Conservation (phyloP, 2,329 filamentous ascomycete species). For the Cytospora mali region DNA sequence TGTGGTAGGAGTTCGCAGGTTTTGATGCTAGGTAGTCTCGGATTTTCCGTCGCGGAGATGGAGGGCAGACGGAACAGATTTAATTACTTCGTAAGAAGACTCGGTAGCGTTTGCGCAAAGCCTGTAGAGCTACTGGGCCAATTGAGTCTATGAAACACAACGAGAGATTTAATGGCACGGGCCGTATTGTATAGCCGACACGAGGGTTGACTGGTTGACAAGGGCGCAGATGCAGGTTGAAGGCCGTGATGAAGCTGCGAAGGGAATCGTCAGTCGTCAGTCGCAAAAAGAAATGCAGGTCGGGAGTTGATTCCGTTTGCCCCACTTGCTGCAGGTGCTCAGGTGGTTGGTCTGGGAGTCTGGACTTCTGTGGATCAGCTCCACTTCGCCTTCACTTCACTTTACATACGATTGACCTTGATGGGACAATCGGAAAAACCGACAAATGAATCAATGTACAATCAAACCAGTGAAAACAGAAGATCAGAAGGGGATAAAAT, state of each 20-base stretch:
- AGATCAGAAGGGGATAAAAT: too few species aligned
- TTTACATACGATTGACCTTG: too few species aligned
- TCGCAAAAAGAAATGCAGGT: conserved; percentile 21
- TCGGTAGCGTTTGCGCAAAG: conserved; percentile 3
- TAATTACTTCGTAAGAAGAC: not conserved
- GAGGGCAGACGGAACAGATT: conserved; percentile 8
- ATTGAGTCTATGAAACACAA: not conserved
- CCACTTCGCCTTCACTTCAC: not conserved
- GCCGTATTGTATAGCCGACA: not conserved
- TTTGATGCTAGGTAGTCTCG: not conserved
- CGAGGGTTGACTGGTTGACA: conserved; percentile 9
- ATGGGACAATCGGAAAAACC: too few species aligned
- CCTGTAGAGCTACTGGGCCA: conserved; percentile 2
- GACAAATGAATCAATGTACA: too few species aligned
- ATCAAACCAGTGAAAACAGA: too few species aligned
- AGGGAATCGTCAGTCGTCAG: conserved; percentile 1
- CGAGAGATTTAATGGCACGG: not conserved
- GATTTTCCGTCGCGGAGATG: conserved; percentile 9
- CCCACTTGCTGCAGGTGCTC: conserved; percentile 8
- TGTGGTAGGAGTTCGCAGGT: not conserved
- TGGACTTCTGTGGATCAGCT: not conserved
- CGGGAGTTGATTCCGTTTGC: conserved; percentile 19
- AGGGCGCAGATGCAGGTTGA: conserved; percentile 10
- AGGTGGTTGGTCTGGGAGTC: conserved; percentile 11
- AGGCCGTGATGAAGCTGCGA: conserved; percentile 13